phyloP scores from a whole-genome alignment of 2,329 filamentous ascomycete species.

The Phaeosphaeria sp. region DNA sequence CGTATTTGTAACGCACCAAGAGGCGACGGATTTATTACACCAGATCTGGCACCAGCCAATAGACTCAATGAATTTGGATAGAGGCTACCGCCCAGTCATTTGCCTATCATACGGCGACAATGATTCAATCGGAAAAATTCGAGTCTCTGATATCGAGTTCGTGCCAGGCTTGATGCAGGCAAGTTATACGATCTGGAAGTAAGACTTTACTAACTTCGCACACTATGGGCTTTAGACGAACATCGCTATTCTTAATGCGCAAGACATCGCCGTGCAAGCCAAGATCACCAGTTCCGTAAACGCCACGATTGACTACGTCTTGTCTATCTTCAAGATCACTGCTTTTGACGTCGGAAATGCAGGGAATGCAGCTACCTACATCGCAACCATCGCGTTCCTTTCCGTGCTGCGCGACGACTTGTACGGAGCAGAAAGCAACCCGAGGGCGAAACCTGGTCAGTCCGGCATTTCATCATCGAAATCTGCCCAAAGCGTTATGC shows the following conservation, averaged over 20 bases:
- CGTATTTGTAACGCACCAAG: conserved; percentile 9
- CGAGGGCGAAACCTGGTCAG: conserved; percentile 12
- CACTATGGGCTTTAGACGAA: conserved; percentile 5
- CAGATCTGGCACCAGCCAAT: conserved; percentile 23
- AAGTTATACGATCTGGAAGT: too few species aligned
- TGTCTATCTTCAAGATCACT: conserved; percentile 8
- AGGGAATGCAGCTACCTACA: conserved; percentile 21
- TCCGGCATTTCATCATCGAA: conserved; percentile 14
- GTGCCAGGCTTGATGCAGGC: conserved; percentile 4
- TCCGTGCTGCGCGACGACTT: conserved; percentile 13
- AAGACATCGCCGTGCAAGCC: conserved; percentile 15
- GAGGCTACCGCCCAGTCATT: conserved; percentile 20
- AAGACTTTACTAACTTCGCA: too few species aligned
- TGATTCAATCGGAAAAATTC: conserved; percentile 2
- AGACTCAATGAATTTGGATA: background rate
- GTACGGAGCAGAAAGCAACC: conserved; percentile 8
- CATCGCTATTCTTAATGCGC: conserved; percentile 20
- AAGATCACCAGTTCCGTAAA: conserved; percentile 9
- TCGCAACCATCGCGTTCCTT: conserved; percentile 18
- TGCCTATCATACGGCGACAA: conserved; percentile 19
- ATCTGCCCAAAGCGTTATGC: conserved; percentile 10
- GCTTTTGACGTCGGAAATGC: conserved; percentile 6
- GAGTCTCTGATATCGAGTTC: conserved; percentile 16
- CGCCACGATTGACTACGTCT: conserved; percentile 9
- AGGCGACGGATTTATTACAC: conserved; percentile 11